phyloP scores from a whole-genome alignment of 257 asterid genomes.

The Rhazya stricta region DNA sequence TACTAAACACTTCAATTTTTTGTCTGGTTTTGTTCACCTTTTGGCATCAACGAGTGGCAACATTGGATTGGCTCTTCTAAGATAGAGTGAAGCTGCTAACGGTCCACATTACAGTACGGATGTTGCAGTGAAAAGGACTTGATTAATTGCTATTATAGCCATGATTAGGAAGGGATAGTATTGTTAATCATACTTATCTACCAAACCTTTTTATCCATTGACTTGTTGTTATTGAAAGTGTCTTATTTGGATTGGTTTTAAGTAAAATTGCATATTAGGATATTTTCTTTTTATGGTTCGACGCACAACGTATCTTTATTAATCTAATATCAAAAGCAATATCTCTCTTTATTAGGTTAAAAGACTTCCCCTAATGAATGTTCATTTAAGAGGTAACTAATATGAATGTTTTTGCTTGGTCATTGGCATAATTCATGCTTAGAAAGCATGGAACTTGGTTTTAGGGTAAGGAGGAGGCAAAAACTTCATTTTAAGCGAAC shows the following conservation, averaged over 20 bases:
- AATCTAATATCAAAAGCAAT: no score
- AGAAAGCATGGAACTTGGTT: neutral
- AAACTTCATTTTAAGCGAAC: no score
- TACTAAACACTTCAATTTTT: neutral
- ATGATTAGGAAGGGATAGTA: slow-evolving; percentile 1
- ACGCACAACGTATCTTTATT: no score
- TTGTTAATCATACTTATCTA: slow-evolving; percentile 4
- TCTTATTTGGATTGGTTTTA: neutral
- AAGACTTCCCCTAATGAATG: neutral
- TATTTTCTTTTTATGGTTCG: no score
- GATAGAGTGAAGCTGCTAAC: neutral
- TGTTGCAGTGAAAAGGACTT: slow-evolving; percentile 4
- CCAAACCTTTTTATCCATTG: neutral
- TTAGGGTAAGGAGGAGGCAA: neutral
- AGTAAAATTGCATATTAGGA: no score
- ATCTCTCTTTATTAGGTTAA: no score
- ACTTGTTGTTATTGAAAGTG: neutral
- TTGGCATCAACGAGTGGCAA: slow-evolving; percentile 12
- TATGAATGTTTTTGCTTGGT: neutral
- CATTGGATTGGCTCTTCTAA: neutral
- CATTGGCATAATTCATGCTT: neutral
- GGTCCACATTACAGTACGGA: neutral
- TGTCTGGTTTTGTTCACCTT: neutral
- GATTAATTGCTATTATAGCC: neutral
- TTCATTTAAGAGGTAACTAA: neutral